Percentiles rank a stretch among this genome's conserved stretches.
These are phyloP conservation scores for Adansonia grandidieri DNA, from an alignment of 441 rosid species.

Conservation along the genomic window DNA sequence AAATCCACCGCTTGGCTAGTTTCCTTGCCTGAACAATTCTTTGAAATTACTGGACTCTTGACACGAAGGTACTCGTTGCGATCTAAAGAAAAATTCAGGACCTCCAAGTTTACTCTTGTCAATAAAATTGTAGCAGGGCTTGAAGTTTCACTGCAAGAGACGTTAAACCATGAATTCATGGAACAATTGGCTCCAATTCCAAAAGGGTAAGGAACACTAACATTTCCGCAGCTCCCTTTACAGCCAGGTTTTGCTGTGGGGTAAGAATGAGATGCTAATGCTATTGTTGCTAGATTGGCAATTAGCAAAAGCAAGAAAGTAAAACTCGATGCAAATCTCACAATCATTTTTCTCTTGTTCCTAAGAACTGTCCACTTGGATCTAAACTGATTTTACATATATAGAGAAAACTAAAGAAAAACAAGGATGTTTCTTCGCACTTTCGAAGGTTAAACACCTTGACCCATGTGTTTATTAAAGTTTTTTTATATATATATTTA, in stretches of 20 bases:
- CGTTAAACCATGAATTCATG: conserved; percentile 28
- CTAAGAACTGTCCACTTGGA: not conserved
- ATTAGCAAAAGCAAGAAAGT: conserved; percentile 7
- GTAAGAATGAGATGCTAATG: not conserved
- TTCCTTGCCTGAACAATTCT: not conserved
- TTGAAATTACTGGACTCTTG: not conserved
- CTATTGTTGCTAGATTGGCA: not conserved
- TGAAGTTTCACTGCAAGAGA: conserved; percentile 27
- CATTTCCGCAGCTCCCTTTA: conserved; percentile 33
- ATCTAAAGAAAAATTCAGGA: conserved; percentile 10
- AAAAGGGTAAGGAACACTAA: conserved; percentile 39
- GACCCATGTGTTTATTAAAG: not conserved
- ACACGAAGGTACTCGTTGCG: not conserved
- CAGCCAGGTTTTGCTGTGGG: conserved; percentile 8
- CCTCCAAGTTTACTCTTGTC: conserved; percentile 17
- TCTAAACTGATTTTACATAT: not conserved
- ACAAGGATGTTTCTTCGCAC: not conserved
- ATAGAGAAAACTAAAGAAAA: not conserved
- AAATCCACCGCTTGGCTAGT: not conserved
- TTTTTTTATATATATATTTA: no score
- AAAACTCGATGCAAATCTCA: not conserved
- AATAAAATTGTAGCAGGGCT: conserved; percentile 27
- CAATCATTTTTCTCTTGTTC: not conserved
- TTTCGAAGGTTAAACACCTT: not conserved
- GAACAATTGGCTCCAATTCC: conserved; percentile 42